These are phyloP conservation scores for Arabidopsis hybrid DNA, from an alignment of 441 rosid species.

Conservation along the genomic window DNA sequence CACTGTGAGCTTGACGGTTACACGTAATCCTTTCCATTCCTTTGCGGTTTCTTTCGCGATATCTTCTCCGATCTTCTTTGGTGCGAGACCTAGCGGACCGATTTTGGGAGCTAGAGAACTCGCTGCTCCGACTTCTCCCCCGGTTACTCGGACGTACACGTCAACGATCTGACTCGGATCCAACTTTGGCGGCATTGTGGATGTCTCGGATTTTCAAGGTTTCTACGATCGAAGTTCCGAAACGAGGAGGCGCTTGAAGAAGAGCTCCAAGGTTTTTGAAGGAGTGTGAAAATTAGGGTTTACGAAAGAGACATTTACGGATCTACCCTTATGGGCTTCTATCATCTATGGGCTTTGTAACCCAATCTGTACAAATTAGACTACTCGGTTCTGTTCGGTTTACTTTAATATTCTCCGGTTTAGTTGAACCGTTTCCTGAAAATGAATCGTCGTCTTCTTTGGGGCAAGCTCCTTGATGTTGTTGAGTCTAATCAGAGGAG, in stretches of 20 bases:
- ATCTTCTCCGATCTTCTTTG: conserved; percentile 90
- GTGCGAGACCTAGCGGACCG: conserved; percentile 92
- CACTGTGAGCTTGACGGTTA: conserved; percentile 81
- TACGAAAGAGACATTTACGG: not conserved
- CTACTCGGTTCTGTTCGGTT: conserved; percentile 26
- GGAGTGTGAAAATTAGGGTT: conserved; percentile 40
- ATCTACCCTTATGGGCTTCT: conserved; percentile 23
- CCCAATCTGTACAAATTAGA: not conserved
- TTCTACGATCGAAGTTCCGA: conserved; percentile 23
- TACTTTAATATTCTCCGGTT: conserved; percentile 30
- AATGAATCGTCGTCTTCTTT: conserved; percentile 20
- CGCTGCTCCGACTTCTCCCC: conserved; percentile 91
- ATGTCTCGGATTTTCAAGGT: conserved; percentile 37
- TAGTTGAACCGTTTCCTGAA: not conserved
- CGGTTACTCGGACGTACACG: conserved; percentile 82
- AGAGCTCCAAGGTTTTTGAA: conserved; percentile 30
- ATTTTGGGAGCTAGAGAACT: conserved; percentile 75
- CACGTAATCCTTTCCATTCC: conserved; percentile 90
- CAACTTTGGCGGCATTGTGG: conserved; percentile 79
- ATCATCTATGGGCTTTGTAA: conserved; percentile 6
- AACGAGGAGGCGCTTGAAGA: conserved; percentile 21
- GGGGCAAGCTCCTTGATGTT: conserved; percentile 22
- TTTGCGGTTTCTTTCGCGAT: conserved; percentile 88
- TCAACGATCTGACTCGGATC: conserved; percentile 78
- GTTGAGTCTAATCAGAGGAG: conserved; percentile 28